Evolutionary conservation across 768 basidiomycete genomes (phyloP).

Genomic region (Galerina marginata): DNA sequence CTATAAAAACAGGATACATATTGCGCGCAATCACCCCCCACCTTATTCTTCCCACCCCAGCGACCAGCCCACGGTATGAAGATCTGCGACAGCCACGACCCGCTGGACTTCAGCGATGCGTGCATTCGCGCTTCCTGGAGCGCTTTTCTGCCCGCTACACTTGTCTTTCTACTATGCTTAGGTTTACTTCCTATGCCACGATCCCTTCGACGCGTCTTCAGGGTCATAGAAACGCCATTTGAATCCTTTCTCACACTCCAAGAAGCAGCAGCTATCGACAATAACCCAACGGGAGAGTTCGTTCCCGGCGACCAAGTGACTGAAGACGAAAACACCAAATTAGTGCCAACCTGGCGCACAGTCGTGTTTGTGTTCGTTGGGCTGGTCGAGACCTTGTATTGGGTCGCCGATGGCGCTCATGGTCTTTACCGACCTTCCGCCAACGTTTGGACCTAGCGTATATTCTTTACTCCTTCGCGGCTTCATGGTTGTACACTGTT

Average conservation of each 20-base stretch:
- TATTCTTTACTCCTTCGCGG: slow-evolving; percentile 51
- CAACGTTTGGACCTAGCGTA: slow-evolving; percentile 38
- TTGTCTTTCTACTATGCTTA: slow-evolving; percentile 51
- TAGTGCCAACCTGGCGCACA: slow-evolving; percentile 61
- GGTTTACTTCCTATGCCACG: slow-evolving; percentile 37
- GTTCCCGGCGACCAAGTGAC: slow-evolving; percentile 25
- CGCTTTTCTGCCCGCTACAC: slow-evolving; percentile 48
- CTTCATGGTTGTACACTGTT: slow-evolving; percentile 73
- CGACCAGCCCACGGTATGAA: slow-evolving; percentile 26
- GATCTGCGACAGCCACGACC: slow-evolving; percentile 35
- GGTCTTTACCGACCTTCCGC: slow-evolving; percentile 56
- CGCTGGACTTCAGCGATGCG: slow-evolving; percentile 47
- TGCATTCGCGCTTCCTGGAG: slow-evolving; percentile 60
- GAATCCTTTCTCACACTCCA: slow-evolving; percentile 50
- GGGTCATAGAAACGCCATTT: slow-evolving; percentile 38
- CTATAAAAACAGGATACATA: too few species aligned
- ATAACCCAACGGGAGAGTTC: slow-evolving; percentile 2
- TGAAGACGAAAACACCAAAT: slow-evolving; percentile 21
- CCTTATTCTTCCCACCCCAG: slow-evolving; percentile 7
- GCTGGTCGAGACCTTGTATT: slow-evolving; percentile 57
- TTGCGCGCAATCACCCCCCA: neutral
- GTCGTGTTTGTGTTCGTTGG: slow-evolving; percentile 60
- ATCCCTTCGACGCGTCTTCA: slow-evolving; percentile 26
- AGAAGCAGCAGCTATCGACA: slow-evolving; percentile 59
- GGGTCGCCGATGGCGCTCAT: slow-evolving; percentile 56